These are phyloP conservation scores for Neopestalotiopsis sp. DNA, from an alignment of 2,329 filamentous ascomycete species.

Conservation along the genomic window DNA sequence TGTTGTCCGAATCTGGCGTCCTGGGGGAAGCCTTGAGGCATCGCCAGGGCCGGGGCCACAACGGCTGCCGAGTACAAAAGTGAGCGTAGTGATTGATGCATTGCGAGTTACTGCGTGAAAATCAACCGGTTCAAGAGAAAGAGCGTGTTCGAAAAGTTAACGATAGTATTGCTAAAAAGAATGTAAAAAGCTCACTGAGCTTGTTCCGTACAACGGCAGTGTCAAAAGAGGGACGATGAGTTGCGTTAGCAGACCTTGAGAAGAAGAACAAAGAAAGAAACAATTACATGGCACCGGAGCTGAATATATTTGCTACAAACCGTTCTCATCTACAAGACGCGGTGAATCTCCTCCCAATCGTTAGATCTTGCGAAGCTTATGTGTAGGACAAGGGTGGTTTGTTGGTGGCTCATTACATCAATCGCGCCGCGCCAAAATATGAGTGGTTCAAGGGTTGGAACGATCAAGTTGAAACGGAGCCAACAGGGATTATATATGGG, in stretches of 20 bases:
- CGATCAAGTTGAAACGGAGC: neutral
- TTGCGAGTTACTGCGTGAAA: neutral
- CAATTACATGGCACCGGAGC: neutral
- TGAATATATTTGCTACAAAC: neutral
- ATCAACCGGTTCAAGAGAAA: neutral
- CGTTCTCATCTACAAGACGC: neutral
- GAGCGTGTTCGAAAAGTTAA: neutral
- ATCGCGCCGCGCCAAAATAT: neutral
- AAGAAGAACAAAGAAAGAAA: neutral
- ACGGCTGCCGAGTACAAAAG: neutral
- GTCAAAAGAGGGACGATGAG: neutral
- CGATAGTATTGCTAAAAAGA: neutral
- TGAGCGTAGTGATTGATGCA: slow-evolving; percentile 5
- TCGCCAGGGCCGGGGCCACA: neutral
- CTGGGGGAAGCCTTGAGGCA: neutral
- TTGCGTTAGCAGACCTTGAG: neutral
- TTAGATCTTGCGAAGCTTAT: neutral
- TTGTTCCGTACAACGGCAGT: neutral
- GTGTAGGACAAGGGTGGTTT: neutral
- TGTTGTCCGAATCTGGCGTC: neutral
- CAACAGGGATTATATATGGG: neutral
- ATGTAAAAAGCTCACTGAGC: neutral
- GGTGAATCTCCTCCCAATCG: neutral
- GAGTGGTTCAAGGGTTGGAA: neutral
- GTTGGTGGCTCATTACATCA: neutral